Conservation (phyloP, 1,284 basidiomycete species). For the Tremellales sp. region DNA sequence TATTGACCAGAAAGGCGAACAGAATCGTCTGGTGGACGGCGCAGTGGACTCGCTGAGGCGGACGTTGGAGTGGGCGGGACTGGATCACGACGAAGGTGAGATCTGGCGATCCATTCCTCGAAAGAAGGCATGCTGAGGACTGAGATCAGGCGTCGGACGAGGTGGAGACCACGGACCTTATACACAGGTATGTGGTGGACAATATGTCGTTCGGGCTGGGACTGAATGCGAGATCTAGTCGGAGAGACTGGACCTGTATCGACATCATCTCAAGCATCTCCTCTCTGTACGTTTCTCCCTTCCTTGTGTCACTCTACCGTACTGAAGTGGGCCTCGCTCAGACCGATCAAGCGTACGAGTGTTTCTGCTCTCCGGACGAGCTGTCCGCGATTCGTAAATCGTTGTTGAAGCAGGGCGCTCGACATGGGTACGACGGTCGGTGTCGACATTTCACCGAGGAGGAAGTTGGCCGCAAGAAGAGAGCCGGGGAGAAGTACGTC, state of each 20-base stretch:
- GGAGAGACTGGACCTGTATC: conserved; percentile 81
- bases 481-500: conserved; percentile 70
- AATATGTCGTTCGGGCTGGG: background rate
- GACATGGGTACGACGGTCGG: conserved; percentile 75
- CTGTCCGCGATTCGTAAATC: conserved; percentile 64
- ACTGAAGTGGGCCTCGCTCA: conserved; percentile 2
- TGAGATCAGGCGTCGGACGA: conserved; percentile 58
- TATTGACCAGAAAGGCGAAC: conserved; percentile 2
- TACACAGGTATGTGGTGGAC: conserved; percentile 59
- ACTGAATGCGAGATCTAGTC: conserved; percentile 57
- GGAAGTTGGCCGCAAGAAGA: conserved; percentile 70
- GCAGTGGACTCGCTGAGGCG: conserved; percentile 74
- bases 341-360: conserved; percentile 69
- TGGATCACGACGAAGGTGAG: conserved; percentile 85
- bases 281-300: conserved; percentile 52
- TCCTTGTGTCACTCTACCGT: background rate
- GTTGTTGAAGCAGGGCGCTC: conserved; percentile 66
- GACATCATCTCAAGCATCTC: conserved; percentile 65
- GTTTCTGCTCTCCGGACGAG: conserved; percentile 78
- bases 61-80: conserved; percentile 84
- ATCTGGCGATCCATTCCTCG: conserved; percentile 5
- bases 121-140: background rate
- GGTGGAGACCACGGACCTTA: conserved; percentile 73
- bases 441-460: conserved; percentile 81
- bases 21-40: conserved; percentile 76